Evolutionary conservation across 2,329 filamentous ascomycete species (phyloP), one percentile per base, ranked within the genome.

Genomic region (Curvularia spicifera): DNA sequence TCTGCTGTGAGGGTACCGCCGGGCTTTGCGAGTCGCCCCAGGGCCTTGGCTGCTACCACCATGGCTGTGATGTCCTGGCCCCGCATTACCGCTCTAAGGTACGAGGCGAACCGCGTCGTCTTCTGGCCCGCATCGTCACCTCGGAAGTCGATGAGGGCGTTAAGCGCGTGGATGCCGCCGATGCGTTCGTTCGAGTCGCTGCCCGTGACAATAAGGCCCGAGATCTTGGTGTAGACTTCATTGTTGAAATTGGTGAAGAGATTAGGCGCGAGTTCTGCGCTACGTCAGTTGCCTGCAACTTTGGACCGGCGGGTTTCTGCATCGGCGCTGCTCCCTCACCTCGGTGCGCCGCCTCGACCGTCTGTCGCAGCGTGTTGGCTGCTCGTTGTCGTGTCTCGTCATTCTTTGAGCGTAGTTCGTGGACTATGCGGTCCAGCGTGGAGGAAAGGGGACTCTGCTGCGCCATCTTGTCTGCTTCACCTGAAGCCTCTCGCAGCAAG

Each of bases 1-100:
- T 98, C 94, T 7, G 94, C 96, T 44, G 96, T 97, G 63, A 98
- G 83, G 31, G 95, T 93, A 59, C 95, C 95, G 61, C 95, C 95
- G 0, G 95, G 95, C 66, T 91, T 89, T 61, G 94, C 96, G 59
- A 99, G 85, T 74, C 93, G 91, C 45, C 95, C 95, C 28, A 99
- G 83, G 4, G 94, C 93, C 66, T 90, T 87, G 42, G 95, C 93
- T 4, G 96, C 95, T 12, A 91, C 88, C 56, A 96, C 87, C 89
- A 99, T 94, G 22, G 95, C 92, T 53, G 88, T 88, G 64, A 91
- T 91, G 71, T 99, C 95, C 75, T 93, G 96, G 62, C 94, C 94
- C 69, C 93, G 87, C 68, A 99, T 84, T 39, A 97, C 90, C 47
- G 87, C 90, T 67, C 93, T 91, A 59, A 99, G 86, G 71, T 94